A percentile compares a stretch with the other conserved stretches of the same genome.
These are phyloP conservation scores for Calocybe cyanea DNA, from an alignment of 768 basidiomycete genomes.

Conservation along the genomic window DNA sequence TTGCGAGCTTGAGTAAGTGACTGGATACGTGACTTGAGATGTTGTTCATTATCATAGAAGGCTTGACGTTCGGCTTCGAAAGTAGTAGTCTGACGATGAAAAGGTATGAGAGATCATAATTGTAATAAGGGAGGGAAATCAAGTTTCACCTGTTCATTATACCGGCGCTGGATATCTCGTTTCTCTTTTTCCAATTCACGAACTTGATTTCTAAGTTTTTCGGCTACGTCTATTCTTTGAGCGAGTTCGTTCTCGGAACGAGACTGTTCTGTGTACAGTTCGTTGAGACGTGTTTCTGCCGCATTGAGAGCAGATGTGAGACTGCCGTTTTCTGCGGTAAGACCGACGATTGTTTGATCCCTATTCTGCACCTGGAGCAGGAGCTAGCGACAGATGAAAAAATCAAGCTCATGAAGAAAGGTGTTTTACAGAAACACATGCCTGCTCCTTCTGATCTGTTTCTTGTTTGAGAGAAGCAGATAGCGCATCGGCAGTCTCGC, in stretches of 20 bases:
- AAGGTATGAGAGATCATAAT: slow-evolving; percentile 12
- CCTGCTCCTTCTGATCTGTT: slow-evolving; percentile 80
- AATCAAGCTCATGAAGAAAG: slow-evolving; percentile 2
- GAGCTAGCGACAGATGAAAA: slow-evolving; percentile 42
- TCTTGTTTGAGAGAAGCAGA: slow-evolving; percentile 67
- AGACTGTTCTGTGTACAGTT: slow-evolving; percentile 77
- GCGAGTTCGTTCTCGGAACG: slow-evolving; percentile 81
- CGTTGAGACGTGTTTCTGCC: slow-evolving; percentile 71
- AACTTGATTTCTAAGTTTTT: slow-evolving; percentile 77
- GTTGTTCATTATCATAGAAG: slow-evolving; percentile 91
- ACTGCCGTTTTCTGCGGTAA: slow-evolving; percentile 62
- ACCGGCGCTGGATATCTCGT: slow-evolving; percentile 74
- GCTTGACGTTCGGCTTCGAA: slow-evolving; percentile 92
- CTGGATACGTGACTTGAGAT: slow-evolving; percentile 87
- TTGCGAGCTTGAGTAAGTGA: slow-evolving; percentile 68
- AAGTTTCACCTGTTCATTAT: slow-evolving; percentile 75
- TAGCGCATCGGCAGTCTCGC: slow-evolving; percentile 54
- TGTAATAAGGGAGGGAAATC: slow-evolving; percentile 1
- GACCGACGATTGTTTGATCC: slow-evolving; percentile 59
- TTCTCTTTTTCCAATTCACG: slow-evolving; percentile 89
- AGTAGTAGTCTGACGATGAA: slow-evolving; percentile 59
- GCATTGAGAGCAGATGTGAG: slow-evolving; percentile 60
- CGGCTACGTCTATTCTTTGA: slow-evolving; percentile 76
- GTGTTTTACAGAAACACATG: slow-evolving; percentile 35
- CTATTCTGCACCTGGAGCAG: slow-evolving; percentile 76